Evolutionary conservation across 768 basidiomycete species (phyloP).

Genomic region (Lactarius sanguifluus): DNA sequence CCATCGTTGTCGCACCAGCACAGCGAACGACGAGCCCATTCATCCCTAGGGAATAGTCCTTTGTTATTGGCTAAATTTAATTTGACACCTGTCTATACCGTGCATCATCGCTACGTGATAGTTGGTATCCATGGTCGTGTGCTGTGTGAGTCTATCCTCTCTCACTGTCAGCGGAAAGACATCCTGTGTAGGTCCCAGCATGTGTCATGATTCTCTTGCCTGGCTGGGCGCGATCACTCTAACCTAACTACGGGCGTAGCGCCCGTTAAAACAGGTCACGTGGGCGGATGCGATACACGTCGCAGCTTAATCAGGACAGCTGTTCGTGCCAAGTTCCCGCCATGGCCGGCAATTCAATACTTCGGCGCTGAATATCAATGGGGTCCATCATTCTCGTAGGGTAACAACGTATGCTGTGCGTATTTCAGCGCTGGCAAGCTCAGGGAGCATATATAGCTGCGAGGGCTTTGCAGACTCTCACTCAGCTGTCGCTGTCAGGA

Average conservation of each 20-base stretch:
- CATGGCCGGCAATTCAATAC: neutral
- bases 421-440: conserved; percentile 3
- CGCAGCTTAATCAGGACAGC: neutral
- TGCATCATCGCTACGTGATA: conserved; percentile 7
- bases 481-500: conserved; percentile 20
- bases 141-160: neutral
- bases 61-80: conserved; percentile 5
- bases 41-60: conserved; percentile 61
- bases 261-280: conserved; percentile 1
- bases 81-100: neutral
- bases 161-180: neutral
- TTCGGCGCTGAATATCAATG: neutral
- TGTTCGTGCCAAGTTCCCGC: neutral
- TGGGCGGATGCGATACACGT: neutral
- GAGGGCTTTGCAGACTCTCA: no score
- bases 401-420: conserved; percentile 3
- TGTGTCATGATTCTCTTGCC: neutral
- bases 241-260: neutral
- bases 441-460: conserved; percentile 9
- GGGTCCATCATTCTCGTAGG: neutral
- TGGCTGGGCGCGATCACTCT: neutral
- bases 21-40: conserved; percentile 74
- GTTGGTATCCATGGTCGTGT: conserved; percentile 13
- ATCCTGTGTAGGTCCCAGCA: neutral
- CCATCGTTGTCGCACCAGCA: conserved; percentile 67